phyloP scores from a whole-genome alignment of 371 early-diverging fungal species.

The Lichtheimia ornata region DNA sequence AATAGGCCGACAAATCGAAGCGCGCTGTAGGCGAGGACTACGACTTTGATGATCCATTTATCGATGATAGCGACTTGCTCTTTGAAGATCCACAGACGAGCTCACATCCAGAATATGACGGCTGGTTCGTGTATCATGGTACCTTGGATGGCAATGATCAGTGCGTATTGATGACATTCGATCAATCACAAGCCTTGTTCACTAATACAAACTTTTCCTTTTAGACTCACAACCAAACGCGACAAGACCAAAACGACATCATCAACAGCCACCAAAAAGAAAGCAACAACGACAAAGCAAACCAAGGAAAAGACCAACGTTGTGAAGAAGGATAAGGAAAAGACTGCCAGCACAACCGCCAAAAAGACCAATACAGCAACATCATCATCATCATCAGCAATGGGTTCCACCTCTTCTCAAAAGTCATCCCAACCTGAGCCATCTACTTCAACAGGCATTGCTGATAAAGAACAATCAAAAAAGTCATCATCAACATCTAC shows the following conservation, averaged over 20 bases:
- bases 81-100: constrained; percentile 33
- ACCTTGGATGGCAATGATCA: constrained; percentile 46
- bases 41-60: constrained; percentile 52
- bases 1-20: constrained; percentile 8
- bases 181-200: not conserved
- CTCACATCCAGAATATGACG: constrained; percentile 35
- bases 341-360: not conserved
- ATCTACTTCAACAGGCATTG: too few species aligned
- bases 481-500: constrained; percentile 1
- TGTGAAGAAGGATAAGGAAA: not conserved
- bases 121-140: constrained; percentile 53
- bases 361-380: too few species aligned
- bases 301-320: constrained; percentile 11
- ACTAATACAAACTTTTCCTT: not conserved
- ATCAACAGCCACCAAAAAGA: constrained; percentile 7
- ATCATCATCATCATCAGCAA: too few species aligned
- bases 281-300: constrained; percentile 2
- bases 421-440: too few species aligned
- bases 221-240: constrained; percentile 17
- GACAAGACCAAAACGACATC: constrained; percentile 10
- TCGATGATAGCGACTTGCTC: constrained; percentile 53
- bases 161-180: constrained; percentile 23
- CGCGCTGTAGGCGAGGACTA: constrained; percentile 23
- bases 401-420: too few species aligned
- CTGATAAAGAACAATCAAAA: constrained; percentile 7